Base-by-base conservation (phyloP, 164 flowering plant genomes). In the Amborella trichopoda region DNA sequence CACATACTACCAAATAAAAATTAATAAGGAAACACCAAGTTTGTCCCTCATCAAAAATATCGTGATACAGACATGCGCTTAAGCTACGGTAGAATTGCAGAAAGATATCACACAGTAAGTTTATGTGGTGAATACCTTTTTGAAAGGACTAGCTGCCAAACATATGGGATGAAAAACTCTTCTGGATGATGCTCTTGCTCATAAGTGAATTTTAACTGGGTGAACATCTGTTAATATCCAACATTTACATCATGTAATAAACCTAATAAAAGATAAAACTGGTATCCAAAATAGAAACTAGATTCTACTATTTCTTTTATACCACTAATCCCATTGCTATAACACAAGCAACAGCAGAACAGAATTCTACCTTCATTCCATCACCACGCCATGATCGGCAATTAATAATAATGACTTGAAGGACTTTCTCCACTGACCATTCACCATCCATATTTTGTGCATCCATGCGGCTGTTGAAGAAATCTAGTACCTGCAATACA, bases 181-280 rank as follows among this genome's bases (percentile, higher is more conserved):
- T 91, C 99, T n/a, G 96, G 94, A 55, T 80, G 89, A 64, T 70
- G 83, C 70, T 91, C 99, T 87, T 91, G 99, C 62, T 87, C 96
- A 40, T 91, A 91, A 21, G 96, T 80, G 70, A 86, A 91, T 18
- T 78, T 80, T 42, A 87, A 51, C 50, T 81, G 93, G 49, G 87
- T 82, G 55, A 90, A 86, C 94, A 83, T 83, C 95, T 90, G 74
- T 4, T 36, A 39, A 54, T 36, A 44, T 27, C 12, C 39, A 28
- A 43, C 2, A 40, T 43, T 4, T 32, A 12, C 14, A n/a, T n/a
- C n/a, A n/a, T n/a, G n/a, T n/a, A n/a, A n/a, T n/a, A n/a, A n/a
- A n/a, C n/a, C n/a, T n/a, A n/a, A n/a, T n/a, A n/a, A n/a, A n/a
- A n/a, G n/a, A n/a, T n/a, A n/a, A n/a, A n/a, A n/a, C n/a, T n/a